Evolutionary conservation across 805 yeast species (phyloP), one percentile per base, ranked within the genome.

Genomic region (Teunomyces cretensis): DNA sequence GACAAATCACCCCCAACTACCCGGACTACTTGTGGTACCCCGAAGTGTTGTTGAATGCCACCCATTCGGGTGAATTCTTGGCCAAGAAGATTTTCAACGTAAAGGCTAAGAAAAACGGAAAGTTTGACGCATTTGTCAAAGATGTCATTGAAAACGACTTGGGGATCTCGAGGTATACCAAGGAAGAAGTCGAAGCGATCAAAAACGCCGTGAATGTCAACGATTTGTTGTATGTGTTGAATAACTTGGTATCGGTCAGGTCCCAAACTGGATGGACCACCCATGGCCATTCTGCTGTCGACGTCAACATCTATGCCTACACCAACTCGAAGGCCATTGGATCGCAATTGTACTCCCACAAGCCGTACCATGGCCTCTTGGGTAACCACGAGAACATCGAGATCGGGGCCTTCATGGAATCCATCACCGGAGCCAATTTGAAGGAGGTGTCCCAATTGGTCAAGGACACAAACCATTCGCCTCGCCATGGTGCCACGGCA

Each of bases 241-340:
- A 87, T 57, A 75, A 82, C 44, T 78, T 91, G 78, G 78, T 89
- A 9, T 86, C 96, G 0, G 57, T 67, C n/a, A 79, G 96, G 51
- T 89, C 97, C 0, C 86, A 86, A 64, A 80, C 89, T 13, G 97
- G 97, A n/a, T 91, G 97, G 96, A 76, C 96, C 8, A 91, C 97
- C 0, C 96, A 89, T 58, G 98, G 97, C 26, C 98, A 91, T 64
- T 84, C 96, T 15, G 97, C 96, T 0, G 97, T 91, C 12, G 98
- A 91, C 65, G 96, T 91, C 30, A 91, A 92, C 58, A 86, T 92
- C 40, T 91, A 91, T 61, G 96, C 86, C 0, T 78, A 84, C 61
- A 77, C 90, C 27, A 84, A 84, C 55, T 79, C 76, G 19, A 69
- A 72, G 40, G 55, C 65, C 6, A 72, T 81, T 26, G 66, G 65